Evolutionary conservation across 805 yeast species (phyloP), one percentile per base, ranked within the genome.

Genomic region (Metschnikowia similis): DNA sequence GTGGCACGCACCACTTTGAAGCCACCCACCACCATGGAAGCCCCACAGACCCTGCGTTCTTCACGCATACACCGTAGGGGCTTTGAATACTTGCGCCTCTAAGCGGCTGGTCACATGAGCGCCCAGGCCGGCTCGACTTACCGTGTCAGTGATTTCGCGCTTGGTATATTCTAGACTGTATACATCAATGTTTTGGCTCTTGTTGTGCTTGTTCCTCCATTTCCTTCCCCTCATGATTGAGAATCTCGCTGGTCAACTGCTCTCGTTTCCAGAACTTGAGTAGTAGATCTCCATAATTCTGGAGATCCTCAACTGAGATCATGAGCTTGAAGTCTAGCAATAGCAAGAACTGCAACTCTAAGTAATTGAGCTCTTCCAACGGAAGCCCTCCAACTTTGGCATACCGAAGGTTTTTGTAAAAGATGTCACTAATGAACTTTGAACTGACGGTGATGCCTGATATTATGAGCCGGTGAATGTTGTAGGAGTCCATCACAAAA

Each of bases 371-470:
- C 66, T 94, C 99, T 49, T 89, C 96, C 50, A 90, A 75, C 7
- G 97, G 96, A 48, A 92, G 76, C 0, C 98, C 98, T 6, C 98
- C 98, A 40, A 92, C 94, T 66, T 91, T 88, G 9, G 97, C 97
- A 66, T 92, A 92, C 55, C 98, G 79, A 48, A 94, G 83, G 66
- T 92, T 92, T 64, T 92, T 92, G 75, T 92, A 92, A 63, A 91
- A 92, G 44, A 91, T 89, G 68, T 92, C 98, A 60, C 92, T 84
- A 66, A 91, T 91, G 66, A 92, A 92, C 71, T 94, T 94, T 35
- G 96, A 87, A 28, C 96, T 89, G 27, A 94, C 97, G 0, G 99
- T 92, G 52, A 94, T 85, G 4, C 97, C 98, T 10, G 96, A 87
- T 43, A 94, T 92, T 45, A 94, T 88, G 56, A 94, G 76, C 54